Base-by-base conservation (phyloP, 768 basidiomycete genomes). In the Boletellus sp. region DNA sequence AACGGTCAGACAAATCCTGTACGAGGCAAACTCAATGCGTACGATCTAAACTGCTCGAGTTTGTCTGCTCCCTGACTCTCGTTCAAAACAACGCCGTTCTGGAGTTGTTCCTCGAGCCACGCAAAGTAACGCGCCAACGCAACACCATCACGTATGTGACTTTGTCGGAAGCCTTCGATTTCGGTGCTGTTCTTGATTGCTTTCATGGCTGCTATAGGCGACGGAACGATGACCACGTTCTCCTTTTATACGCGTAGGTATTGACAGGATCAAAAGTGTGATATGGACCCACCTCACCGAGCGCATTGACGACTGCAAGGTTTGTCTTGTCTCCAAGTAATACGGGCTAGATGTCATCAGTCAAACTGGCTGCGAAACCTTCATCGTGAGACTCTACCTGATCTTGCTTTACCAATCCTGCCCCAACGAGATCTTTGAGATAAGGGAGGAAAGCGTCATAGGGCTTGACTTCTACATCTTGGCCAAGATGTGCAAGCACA, bases 51-150 rank as follows among this genome's bases (percentile, higher is more conserved):
- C 57, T 80, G 71, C 70, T 93, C 87, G 43, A 99, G 74, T 58
- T 84, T 73, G 57, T 82, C 79, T 1, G 94, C 86, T 12, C 80
- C 95, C 52, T 92, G 78, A 54, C 83, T 84, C 66, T 99, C 95
- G 36, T 78, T 84, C 51, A 94, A 52, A 50, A 73, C 75, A 16
- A 71, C 73, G 0, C 83, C 89, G 7, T 76, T 70, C 3, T 77
- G 66, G 16, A 98, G 72, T 55, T 85, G 79, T 53, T 93, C 87
- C 67, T 98, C 93, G 1, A 99, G 75, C 96, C 95, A 99, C 0
- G 92, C 77, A 58, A 97, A 97, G 70, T 98, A 99, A 13, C 85
- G 79, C 8, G 80, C 83, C 41, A 98, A 74, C 1, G 94, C 94
- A 1, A 78, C 83, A 1, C 95, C 94, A 66, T 98, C 95, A 10